Conservation (phyloP, 768 basidiomycete genomes). For the Boletus reticulatus region DNA sequence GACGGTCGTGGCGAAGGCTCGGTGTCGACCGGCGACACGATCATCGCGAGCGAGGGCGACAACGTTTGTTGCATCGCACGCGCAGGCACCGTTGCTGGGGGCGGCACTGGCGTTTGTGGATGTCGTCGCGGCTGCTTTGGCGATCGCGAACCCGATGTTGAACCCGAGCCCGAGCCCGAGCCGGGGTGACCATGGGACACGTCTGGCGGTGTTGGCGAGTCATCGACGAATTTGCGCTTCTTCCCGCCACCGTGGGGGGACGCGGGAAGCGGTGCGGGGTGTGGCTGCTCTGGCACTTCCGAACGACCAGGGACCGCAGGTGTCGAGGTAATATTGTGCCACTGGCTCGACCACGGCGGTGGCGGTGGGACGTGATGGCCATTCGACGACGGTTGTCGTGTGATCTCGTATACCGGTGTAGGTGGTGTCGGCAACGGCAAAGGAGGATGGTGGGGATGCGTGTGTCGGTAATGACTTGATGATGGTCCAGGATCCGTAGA, state of each 20-base stretch:
- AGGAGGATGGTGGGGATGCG: conserved; percentile 30
- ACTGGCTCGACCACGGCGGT: conserved; percentile 34
- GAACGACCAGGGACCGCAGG: conserved; percentile 19
- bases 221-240: conserved; percentile 35
- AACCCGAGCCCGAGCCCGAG: neutral
- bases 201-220: conserved; percentile 29
- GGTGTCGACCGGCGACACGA: conserved; percentile 33
- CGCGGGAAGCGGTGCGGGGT: conserved; percentile 10
- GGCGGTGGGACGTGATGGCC: conserved; percentile 35
- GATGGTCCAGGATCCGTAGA: conserved; percentile 30
- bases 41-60: conserved; percentile 35
- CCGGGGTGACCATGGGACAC: conserved; percentile 8
- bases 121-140: conserved; percentile 35
- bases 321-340: conserved; percentile 22
- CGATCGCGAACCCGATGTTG: conserved; percentile 25
- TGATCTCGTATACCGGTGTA: conserved; percentile 34
- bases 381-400: conserved; percentile 30
- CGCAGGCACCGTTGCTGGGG: conserved; percentile 21
- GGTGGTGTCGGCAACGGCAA: conserved; percentile 33
- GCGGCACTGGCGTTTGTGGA: conserved; percentile 33
- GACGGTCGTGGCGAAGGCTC: conserved; percentile 33
- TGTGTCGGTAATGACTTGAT: conserved; percentile 27
- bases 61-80: conserved; percentile 35
- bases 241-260: conserved; percentile 33
- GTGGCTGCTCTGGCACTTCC: conserved; percentile 24